A percentile compares a stretch with the other conserved stretches of the same genome.
phyloP scores from a whole-genome alignment of 2,329 filamentous ascomycete species.

The Verticillium dahliae region DNA sequence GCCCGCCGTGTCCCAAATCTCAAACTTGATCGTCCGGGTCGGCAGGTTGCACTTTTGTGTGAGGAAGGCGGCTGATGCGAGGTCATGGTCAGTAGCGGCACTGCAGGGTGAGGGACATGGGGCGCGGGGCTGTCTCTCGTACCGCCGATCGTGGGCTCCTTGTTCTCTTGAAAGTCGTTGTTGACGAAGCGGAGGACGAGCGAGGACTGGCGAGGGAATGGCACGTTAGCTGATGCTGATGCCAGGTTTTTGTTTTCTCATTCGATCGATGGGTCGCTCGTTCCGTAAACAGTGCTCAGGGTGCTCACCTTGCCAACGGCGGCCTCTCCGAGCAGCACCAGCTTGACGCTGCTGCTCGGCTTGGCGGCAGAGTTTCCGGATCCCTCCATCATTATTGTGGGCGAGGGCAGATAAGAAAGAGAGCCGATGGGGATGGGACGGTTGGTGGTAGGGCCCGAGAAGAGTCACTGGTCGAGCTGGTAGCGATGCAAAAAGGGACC shows the following conservation, averaged over 20 bases:
- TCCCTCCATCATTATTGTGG: conserved; percentile 59
- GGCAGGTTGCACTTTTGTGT: conserved; percentile 98
- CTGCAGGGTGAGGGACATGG: not conserved
- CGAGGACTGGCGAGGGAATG: conserved; percentile 63
- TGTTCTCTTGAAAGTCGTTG: conserved; percentile 99
- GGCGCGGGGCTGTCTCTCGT: conserved; percentile 23
- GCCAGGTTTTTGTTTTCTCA: too few species aligned
- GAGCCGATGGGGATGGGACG: not conserved
- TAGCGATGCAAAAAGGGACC: not conserved
- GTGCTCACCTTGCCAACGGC: conserved; percentile 85
- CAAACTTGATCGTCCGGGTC: conserved; percentile 84
- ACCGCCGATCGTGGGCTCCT: conserved; percentile 99
- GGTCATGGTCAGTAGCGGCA: conserved; percentile 5
- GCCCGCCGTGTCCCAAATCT: conserved; percentile 97
- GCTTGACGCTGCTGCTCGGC: conserved; percentile 99
- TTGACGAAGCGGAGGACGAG: conserved; percentile 98
- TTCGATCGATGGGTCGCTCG: too few species aligned
- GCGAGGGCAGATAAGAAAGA: conserved; percentile 4
- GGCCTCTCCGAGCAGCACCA: conserved; percentile 93
- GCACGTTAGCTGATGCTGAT: conserved; percentile 6
- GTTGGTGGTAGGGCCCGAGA: not conserved
- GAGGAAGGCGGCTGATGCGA: conserved; percentile 73
- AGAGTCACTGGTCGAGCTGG: not conserved
- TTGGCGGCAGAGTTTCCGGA: conserved; percentile 65
- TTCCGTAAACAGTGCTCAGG: too few species aligned